Base-by-base conservation (phyloP, 306 rosid species). In the Hippophae rhamnoides region DNA sequence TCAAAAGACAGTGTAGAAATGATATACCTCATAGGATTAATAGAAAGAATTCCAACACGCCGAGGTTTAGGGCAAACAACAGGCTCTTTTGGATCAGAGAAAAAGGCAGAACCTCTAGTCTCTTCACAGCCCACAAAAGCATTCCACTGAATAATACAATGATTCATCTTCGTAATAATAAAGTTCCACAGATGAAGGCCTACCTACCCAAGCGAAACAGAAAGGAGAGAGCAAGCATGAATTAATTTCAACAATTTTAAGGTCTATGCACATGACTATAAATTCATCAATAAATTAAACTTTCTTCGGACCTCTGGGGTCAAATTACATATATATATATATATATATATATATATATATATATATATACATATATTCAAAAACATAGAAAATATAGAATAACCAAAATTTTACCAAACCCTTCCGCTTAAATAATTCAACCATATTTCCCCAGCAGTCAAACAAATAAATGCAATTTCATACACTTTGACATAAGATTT, bases 21-120 rank as follows among this genome's bases (percentile, higher is more conserved):
- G 38, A 31, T 31, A 31, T 31, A 31, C 38, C 38, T 31, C 38
- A 31, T 31, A 31, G 38, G 38, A 31, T 31, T 31, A 31, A 31
- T 31, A 31, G 38, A 31, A 31, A 31, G 38, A 31, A 78, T 72
- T 42, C 89, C 95, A 3, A 89, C 82, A 40, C 95, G 82, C 14
- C 92, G 76, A 41, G 97, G 95, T 76, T 84, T 82, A 11, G 97
- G 97, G 69, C 92, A 89, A 66, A 83, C 74, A 67, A 84, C 72
- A 51, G 89, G 64, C 47, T 82, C 87, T 76, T 71, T 79, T 70
- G 66, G 83, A 72, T 86, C 87, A 57, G 65, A 52, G 42, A 65
- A 41, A 31, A 62, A 68, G 60, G 76, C 74, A 57, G 78, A 61
- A 47, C 77, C 72, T 51, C 81, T 67, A 64, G 74, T 70, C 76